Evolutionary conservation across 1,284 basidiomycete species (phyloP).

Genomic region (Amylostereum areolatum): DNA sequence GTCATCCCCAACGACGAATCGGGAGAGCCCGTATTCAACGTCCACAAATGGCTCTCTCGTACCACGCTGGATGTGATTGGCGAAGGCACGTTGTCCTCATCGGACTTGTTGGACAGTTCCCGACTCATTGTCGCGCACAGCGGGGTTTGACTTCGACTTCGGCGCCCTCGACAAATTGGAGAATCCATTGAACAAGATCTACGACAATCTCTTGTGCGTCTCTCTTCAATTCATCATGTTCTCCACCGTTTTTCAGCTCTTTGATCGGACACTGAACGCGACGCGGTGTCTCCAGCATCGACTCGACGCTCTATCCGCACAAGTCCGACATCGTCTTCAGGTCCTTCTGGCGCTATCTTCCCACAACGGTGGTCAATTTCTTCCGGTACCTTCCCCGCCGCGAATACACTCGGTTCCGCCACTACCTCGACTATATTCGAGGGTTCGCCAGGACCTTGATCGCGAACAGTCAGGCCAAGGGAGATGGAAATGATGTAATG

Average conservation of each 20-base stretch:
- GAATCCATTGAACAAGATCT: conserved; percentile 18
- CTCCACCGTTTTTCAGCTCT: not conserved
- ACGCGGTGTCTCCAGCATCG: conserved; percentile 10
- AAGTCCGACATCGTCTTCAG: conserved; percentile 14
- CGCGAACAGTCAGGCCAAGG: conserved; percentile 6
- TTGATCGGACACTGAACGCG: no score
- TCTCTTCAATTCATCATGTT: not conserved
- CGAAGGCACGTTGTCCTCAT: conserved; percentile 13
- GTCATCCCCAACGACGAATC: conserved; percentile 1
- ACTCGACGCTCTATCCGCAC: conserved; percentile 13
- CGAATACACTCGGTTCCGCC: conserved; percentile 18
- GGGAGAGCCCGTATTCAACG: conserved; percentile 21
- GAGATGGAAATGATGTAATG: conserved; percentile 21
- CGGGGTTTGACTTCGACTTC: conserved; percentile 25
- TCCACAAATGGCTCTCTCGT: conserved; percentile 33
- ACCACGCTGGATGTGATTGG: conserved; percentile 46
- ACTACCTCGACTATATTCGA: conserved; percentile 18
- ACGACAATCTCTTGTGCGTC: conserved; percentile 27
- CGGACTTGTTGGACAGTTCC: no score
- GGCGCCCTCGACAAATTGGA: conserved; percentile 20
- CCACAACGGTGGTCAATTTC: conserved; percentile 10
- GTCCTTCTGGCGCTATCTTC: conserved; percentile 20
- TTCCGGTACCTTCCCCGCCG: conserved; percentile 18
- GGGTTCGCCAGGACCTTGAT: conserved; percentile 18
- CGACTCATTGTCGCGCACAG: conserved; percentile 8